These are phyloP conservation scores for Pleurotus giganteus DNA, from an alignment of 768 basidiomycete species.

Conservation along the genomic window DNA sequence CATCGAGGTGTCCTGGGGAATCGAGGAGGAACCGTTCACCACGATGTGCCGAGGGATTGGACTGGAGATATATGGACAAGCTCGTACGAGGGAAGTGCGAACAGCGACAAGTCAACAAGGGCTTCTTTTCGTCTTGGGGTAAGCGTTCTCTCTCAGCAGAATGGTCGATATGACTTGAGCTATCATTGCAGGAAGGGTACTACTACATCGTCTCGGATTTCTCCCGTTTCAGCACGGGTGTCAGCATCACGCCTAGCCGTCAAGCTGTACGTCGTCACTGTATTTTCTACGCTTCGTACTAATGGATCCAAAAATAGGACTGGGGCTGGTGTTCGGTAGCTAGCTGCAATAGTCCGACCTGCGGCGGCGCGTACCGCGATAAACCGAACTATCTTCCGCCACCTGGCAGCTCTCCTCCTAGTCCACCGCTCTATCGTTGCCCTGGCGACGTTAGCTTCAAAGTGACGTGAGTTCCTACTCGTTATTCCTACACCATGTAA, in stretches of 20 bases:
- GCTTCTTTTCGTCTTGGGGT: slow-evolving; percentile 8
- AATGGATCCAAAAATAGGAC: neutral
- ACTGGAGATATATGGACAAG: slow-evolving; percentile 8
- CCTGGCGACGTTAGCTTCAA: slow-evolving; percentile 3
- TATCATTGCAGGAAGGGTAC: slow-evolving; percentile 9
- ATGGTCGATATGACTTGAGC: neutral
- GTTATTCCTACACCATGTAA: neutral
- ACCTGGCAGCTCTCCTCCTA: neutral
- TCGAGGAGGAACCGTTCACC: neutral
- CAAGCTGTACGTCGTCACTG: neutral
- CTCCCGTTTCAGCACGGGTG: slow-evolving; percentile 9
- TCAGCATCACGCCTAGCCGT: slow-evolving; percentile 5
- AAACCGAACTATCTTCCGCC: slow-evolving; percentile 3
- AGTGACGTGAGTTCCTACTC: slow-evolving; percentile 1
- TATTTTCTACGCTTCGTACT: neutral
- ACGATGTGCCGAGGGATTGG: slow-evolving; percentile 8
- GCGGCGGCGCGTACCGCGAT: neutral
- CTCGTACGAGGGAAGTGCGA: slow-evolving; percentile 4
- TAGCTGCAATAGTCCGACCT: neutral
- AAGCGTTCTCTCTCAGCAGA: neutral
- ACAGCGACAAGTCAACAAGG: slow-evolving; percentile 8
- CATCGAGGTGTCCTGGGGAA: slow-evolving; percentile 5
- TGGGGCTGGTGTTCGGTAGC: slow-evolving; percentile 2
- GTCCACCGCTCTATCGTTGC: slow-evolving; percentile 5
- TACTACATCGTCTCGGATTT: slow-evolving; percentile 6